Evolutionary conservation across 192 early-diverging fungal species (phyloP).

Genomic region (Backusella australiensis): DNA sequence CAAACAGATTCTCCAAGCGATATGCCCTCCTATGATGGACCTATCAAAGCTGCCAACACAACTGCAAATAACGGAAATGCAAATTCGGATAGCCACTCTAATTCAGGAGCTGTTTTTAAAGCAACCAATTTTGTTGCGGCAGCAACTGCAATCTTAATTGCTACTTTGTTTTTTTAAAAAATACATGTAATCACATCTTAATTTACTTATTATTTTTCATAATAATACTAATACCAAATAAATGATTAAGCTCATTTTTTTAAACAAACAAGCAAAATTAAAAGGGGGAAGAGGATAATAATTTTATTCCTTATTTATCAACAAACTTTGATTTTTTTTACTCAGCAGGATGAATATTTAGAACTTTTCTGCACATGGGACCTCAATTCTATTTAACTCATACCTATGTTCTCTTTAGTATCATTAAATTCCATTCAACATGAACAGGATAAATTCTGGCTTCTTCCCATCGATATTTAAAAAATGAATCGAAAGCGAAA

Average conservation of each 20-base stretch:
- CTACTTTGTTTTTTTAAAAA: not conserved
- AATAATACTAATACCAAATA: not conserved
- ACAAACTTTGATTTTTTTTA: not conserved
- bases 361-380: not conserved
- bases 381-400: not conserved
- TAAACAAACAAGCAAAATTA: not conserved
- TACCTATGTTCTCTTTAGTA: not conserved
- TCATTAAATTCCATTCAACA: not conserved
- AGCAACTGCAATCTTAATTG: not conserved
- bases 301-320: not conserved
- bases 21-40: slow-evolving; percentile 23
- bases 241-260: not conserved
- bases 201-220: not conserved
- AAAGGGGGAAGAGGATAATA: not conserved
- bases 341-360: not conserved
- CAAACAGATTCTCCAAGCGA: slow-evolving; percentile 22
- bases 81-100: not conserved
- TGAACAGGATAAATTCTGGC: not conserved
- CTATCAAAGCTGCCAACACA: not conserved
- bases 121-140: slow-evolving; percentile 6
- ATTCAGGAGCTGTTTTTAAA: slow-evolving; percentile 4
- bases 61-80: not conserved
- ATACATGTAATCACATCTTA: not conserved
- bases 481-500: not conserved
- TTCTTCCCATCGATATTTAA: not conserved